Conservation (phyloP, 306 rosid genomes). For the Corylus americana region DNA sequence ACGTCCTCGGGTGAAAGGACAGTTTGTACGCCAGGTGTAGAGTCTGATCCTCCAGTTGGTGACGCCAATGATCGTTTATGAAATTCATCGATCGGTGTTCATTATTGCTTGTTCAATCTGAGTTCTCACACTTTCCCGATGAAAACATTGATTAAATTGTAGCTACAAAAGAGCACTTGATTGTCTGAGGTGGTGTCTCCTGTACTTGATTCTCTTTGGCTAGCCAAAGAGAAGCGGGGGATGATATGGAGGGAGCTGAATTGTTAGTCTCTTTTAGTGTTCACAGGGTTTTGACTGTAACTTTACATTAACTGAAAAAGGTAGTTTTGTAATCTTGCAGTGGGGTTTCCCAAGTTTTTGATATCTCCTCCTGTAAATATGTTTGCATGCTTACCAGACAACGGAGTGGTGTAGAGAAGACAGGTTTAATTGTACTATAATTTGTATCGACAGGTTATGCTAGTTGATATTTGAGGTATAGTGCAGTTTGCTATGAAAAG, state of each 20-base stretch:
- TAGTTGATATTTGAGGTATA: background rate
- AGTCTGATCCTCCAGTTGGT: constrained; percentile 26
- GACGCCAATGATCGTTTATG: constrained; percentile 38
- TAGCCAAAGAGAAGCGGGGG: constrained; percentile 12
- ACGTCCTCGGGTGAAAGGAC: constrained; percentile 74
- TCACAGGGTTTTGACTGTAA: constrained; percentile 21
- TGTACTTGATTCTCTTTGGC: background rate
- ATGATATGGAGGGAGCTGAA: constrained; percentile 26
- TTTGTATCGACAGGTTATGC: constrained; percentile 10
- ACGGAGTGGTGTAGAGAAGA: constrained; percentile 1
- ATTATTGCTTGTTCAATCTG: constrained; percentile 7
- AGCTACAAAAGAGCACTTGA: constrained; percentile 13
- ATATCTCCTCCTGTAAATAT: constrained; percentile 16
- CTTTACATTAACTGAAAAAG: constrained; percentile 8
- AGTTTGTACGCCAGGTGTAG: constrained; percentile 55
- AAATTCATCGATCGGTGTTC: constrained; percentile 21
- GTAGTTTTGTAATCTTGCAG: constrained; percentile 36
- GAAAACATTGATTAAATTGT: constrained; percentile 11
- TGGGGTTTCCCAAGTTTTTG: constrained; percentile 20
- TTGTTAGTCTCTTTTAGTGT: constrained; percentile 15
- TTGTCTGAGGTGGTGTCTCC: constrained; percentile 28
- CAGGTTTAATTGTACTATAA: background rate
- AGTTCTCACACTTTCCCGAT: constrained; percentile 8
- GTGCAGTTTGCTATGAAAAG: background rate
- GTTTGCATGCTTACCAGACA: constrained; percentile 4